Evolutionary conservation across 2,329 filamentous ascomycete species (phyloP).

Genomic region (Akanthomyces lecanii): DNA sequence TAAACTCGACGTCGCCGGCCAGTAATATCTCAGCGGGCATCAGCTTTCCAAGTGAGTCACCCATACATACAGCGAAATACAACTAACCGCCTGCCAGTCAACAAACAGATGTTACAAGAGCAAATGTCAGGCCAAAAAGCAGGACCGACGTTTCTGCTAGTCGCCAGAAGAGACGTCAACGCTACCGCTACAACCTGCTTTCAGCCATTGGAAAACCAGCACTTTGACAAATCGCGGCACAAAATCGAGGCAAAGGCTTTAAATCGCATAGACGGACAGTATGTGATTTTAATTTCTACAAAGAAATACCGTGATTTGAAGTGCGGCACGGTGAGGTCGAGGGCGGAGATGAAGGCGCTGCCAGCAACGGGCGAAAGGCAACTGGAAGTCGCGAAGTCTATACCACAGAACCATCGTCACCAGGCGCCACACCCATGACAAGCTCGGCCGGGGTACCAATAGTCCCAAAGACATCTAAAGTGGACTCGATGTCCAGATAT

Average conservation of each 20-base stretch:
- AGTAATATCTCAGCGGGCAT: not conserved
- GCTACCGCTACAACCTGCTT: not conserved
- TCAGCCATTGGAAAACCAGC: not conserved
- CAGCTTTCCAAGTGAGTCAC: not conserved
- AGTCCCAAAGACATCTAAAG: not conserved
- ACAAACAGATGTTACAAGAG: not conserved
- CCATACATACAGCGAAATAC: not conserved
- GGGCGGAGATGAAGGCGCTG: not conserved
- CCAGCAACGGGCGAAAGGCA: not conserved
- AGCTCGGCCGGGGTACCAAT: not conserved
- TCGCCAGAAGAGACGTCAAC: not conserved
- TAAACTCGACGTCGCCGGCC: not conserved
- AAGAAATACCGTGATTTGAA: not conserved
- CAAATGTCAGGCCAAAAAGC: not conserved
- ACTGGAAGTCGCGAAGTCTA: too few species aligned
- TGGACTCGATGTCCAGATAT: not conserved
- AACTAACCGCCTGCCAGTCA: not conserved
- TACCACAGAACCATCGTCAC: not conserved
- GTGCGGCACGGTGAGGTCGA: not conserved
- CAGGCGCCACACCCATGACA: not conserved
- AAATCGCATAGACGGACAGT: not conserved
- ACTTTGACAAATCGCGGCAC: not conserved
- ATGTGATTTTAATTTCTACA: not conserved
- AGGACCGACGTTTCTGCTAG: not conserved
- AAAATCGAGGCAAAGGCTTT: not conserved